phyloP scores from a whole-genome alignment of 192 early-diverging fungal genomes.

The Helicostylum pulchrum region DNA sequence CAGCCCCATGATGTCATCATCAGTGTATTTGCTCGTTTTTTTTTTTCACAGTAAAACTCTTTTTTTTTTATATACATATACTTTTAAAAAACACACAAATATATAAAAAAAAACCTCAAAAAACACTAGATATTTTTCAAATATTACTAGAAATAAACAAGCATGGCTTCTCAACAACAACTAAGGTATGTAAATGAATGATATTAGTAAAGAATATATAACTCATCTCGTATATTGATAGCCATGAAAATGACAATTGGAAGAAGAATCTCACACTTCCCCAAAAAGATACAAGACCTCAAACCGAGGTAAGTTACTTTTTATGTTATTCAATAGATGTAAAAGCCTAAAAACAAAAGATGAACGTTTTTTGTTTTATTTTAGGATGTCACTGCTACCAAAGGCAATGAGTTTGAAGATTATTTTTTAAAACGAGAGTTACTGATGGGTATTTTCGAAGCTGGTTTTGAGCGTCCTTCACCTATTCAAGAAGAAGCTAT shows the following conservation, averaged over 20 bases:
- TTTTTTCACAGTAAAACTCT: no score
- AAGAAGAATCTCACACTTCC: constrained; percentile 75
- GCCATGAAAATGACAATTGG: constrained; percentile 69
- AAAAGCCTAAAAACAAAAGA: background rate
- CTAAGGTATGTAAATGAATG: no score
- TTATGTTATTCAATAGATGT: background rate
- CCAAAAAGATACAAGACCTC: constrained; percentile 84
- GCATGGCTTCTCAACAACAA: no score
- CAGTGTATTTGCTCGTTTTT: no score
- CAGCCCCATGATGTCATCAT: no score
- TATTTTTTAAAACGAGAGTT: constrained; percentile 96
- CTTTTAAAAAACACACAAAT: no score
- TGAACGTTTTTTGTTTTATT: constrained; percentile 3
- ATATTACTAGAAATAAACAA: no score
- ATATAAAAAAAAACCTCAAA: no score
- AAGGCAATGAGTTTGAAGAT: constrained; percentile 99
- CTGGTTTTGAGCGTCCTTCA: constrained; percentile 95
- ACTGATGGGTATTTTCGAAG: constrained; percentile 98
- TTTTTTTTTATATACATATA: no score
- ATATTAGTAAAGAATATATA: no score
- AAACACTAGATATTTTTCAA: no score
- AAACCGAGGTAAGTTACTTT: constrained; percentile 66
- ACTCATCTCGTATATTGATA: constrained; percentile 8
- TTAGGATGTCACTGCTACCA: constrained; percentile 90
- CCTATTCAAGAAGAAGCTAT: constrained; percentile 99